Evolutionary conservation across 352 stramenopile species (phyloP).

Genomic region (Phytophthora cactorum): DNA sequence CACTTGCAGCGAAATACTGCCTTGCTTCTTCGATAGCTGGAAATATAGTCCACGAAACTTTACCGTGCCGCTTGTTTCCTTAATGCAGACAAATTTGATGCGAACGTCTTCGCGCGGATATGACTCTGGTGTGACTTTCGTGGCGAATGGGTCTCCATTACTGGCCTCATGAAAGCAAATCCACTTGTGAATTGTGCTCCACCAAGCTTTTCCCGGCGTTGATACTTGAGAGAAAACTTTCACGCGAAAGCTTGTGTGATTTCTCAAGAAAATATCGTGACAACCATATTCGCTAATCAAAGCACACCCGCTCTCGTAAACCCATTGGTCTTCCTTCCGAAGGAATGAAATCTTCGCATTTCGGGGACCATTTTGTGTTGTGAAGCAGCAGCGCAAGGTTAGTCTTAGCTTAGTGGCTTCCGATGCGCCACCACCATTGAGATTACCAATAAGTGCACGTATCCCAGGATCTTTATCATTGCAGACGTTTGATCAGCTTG

Average conservation of each 20-base stretch:
- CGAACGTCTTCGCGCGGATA: neutral
- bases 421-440: neutral
- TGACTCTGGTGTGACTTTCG: neutral
- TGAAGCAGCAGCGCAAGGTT: neutral
- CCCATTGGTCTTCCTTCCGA: neutral
- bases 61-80: neutral
- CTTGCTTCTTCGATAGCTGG: neutral
- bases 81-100: neutral
- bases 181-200: constrained; percentile 1
- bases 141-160: neutral
- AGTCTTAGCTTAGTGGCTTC: neutral
- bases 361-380: neutral
- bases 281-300: neutral
- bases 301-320: neutral
- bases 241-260: neutral
- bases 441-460: neutral
- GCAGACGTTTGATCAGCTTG: constrained; percentile 3
- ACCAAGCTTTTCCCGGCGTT: neutral
- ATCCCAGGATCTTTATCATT: neutral
- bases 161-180: neutral
- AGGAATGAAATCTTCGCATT: neutral
- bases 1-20: neutral
- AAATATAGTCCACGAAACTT: constrained; percentile 1
- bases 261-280: constrained; percentile 3
- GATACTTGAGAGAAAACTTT: neutral